Base-by-base conservation (phyloP, 1,139 yeast species). In the Diutina siamensis region DNA sequence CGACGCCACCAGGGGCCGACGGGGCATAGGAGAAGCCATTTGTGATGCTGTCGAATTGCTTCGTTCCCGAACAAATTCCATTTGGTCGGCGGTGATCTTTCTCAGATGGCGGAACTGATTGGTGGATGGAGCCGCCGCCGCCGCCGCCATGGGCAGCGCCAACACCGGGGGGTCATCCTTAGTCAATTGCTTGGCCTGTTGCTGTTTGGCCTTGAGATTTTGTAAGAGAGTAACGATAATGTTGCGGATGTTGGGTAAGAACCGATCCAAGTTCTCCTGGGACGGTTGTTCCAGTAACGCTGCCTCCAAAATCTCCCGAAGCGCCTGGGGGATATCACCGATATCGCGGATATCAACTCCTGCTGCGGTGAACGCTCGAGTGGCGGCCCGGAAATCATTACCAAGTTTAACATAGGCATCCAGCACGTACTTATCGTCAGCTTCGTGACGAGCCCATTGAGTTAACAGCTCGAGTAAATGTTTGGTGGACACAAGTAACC, bases 351-450 rank as follows among this genome's bases (percentile, higher is more conserved):
- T 80, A 50, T 81, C 84, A 2, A 85, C 76, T 1, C 88, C 88
- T 1, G 83, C 79, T 42, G 69, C 69, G 13, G 76, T 64, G 57
- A 85, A 84, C 2, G 87, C 83, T 50, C 87, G 74, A 18, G 92
- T 80, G 0, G 95, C 88, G 2, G 86, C 78, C 54, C 94, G 80
- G 66, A 88, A 94, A 62, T 92, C 97, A 59, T 92, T 92, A 0
- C 98, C 98, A 35, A 94, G 71, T 52, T 80, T 83, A 13, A 94
- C 98, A 59, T 88, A 94, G 4, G 92, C 85, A 58, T 88, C 89
- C 2, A 96, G 86, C 2, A 94, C 97, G 52, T 78, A 87, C 49
- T 78, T 78, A 47, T 89, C 97, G 35, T 82, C 75, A 2, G 87
- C 89, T 33, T 76, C 75, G 27, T 76, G 78, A 49, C 80, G 74